These are phyloP conservation scores for Cystobasidium sp. DNA, from an alignment of 1,284 basidiomycete species.

Conservation along the genomic window DNA sequence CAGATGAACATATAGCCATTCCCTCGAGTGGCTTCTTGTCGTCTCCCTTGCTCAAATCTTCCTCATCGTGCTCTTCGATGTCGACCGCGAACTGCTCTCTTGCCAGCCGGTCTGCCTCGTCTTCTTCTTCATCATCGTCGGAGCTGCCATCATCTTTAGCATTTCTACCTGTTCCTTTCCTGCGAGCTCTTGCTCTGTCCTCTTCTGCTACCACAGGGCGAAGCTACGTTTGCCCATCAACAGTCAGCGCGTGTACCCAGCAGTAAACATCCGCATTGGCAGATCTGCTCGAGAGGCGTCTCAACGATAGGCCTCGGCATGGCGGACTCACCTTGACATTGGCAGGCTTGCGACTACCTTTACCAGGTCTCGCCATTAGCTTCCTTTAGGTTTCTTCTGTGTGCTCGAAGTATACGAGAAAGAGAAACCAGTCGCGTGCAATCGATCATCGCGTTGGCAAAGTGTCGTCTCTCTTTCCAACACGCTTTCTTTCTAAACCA, in stretches of 20 bases:
- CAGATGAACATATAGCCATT: constrained; percentile 20
- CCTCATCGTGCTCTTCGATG: constrained; percentile 13
- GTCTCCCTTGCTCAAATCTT: constrained; percentile 1
- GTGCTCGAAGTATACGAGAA: too few species aligned
- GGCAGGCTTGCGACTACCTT: constrained; percentile 27
- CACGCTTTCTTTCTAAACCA: too few species aligned
- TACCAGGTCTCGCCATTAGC: constrained; percentile 1
- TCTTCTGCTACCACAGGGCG: constrained; percentile 22
- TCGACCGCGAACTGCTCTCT: constrained; percentile 17
- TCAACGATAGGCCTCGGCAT: not conserved
- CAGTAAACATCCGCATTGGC: constrained; percentile 12
- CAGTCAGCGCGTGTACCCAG: not conserved
- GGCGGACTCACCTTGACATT: constrained; percentile 29
- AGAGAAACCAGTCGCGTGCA: too few species aligned
- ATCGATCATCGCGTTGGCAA: too few species aligned
- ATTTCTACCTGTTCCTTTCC: constrained; percentile 25
- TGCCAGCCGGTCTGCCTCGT: constrained; percentile 17
- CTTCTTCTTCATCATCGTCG: constrained; percentile 19
- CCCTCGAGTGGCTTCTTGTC: constrained; percentile 25
- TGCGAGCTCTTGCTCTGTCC: constrained; percentile 29
- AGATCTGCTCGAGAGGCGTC: not conserved
- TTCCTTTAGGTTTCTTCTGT: too few species aligned
- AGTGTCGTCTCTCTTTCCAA: too few species aligned
- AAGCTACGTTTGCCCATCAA: constrained; percentile 10
- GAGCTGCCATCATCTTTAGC: not conserved